Evolutionary conservation across 768 basidiomycete genomes (phyloP).

Genomic region (Amanita subjunquillea): DNA sequence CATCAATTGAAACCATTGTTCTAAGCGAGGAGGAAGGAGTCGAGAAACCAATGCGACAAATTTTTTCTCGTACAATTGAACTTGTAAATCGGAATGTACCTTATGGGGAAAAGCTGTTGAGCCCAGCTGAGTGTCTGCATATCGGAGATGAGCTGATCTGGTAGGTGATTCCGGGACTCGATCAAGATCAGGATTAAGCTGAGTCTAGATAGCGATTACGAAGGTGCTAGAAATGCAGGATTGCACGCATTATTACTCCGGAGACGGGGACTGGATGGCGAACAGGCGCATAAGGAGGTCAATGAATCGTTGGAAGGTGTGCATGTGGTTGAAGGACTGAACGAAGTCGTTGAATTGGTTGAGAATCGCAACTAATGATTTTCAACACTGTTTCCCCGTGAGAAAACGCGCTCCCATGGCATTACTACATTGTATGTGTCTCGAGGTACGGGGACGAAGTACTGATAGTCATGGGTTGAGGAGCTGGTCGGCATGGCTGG

Average conservation of each 20-base stretch:
- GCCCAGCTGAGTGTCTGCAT: conserved; percentile 43
- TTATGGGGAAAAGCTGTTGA: conserved; percentile 14
- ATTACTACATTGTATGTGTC: not conserved
- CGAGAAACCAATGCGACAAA: conserved; percentile 56
- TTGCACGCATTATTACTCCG: conserved; percentile 49
- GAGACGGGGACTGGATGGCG: conserved; percentile 37
- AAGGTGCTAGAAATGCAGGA: conserved; percentile 46
- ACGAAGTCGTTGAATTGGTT: conserved; percentile 15
- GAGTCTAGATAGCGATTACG: conserved; percentile 43
- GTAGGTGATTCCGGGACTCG: conserved; percentile 21
- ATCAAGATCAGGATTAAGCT: not conserved
- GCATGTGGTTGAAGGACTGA: conserved; percentile 22
- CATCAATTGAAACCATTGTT: conserved; percentile 41
- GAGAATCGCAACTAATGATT: not conserved
- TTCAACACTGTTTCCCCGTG: not conserved
- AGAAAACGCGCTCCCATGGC: not conserved
- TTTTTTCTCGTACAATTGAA: conserved; percentile 41
- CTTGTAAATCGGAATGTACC: conserved; percentile 15
- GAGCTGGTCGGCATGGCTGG: conserved; percentile 10
- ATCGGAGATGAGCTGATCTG: conserved; percentile 66
- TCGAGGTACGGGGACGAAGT: not conserved
- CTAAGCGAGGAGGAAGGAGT: conserved; percentile 60
- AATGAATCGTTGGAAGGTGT: conserved; percentile 30
- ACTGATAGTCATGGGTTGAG: conserved; percentile 8
- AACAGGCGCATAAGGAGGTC: conserved; percentile 30